phyloP scores from a whole-genome alignment of 2,329 filamentous ascomycete species.

The Aureobasidium sp. region DNA sequence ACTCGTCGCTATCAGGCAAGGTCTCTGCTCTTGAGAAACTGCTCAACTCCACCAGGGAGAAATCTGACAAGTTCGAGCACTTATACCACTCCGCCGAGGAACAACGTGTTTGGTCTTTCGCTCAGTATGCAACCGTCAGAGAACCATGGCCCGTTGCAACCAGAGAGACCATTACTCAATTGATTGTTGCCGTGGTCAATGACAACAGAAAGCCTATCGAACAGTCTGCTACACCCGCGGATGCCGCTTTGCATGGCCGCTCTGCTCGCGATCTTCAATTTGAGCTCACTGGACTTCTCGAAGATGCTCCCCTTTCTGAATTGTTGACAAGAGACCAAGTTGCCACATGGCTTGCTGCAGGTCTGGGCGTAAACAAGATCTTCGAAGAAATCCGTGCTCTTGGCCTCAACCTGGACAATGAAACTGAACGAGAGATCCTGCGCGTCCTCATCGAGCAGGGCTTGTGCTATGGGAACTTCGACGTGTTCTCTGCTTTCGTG shows the following conservation, averaged over 20 bases:
- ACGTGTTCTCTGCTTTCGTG: background rate
- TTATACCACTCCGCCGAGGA: background rate
- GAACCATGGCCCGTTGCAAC: constrained; percentile 1
- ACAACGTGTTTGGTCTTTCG: background rate
- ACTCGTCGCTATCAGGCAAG: background rate
- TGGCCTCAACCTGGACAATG: background rate
- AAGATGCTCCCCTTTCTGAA: background rate
- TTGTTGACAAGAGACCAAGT: background rate
- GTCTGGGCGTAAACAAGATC: background rate
- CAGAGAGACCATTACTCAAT: background rate
- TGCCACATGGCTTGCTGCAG: background rate
- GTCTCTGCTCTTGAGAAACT: background rate
- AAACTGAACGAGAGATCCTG: background rate
- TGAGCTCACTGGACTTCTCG: background rate
- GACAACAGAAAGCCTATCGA: background rate
- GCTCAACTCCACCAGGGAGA: background rate
- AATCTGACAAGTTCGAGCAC: background rate
- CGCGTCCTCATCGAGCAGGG: background rate
- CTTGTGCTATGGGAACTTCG: background rate
- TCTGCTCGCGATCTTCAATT: background rate
- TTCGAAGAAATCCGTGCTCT: background rate
- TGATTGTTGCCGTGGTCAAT: background rate
- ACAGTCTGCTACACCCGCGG: background rate
- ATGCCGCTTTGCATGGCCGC: background rate
- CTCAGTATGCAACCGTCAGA: background rate